Base-by-base conservation (phyloP, 2,329 filamentous ascomycete species). In the Fusarium sp. region DNA sequence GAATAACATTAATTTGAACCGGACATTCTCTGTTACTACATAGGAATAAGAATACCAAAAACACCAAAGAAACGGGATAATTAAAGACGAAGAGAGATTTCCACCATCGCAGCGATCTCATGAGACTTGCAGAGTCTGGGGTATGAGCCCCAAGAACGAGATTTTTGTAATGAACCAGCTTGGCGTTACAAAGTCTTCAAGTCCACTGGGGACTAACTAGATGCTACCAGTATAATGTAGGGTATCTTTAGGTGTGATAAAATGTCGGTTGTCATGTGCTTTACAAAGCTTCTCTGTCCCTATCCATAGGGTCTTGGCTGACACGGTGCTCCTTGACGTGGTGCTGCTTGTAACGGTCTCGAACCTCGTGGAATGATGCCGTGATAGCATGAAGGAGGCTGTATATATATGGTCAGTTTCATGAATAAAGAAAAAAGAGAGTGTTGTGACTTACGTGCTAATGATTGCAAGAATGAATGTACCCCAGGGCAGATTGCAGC, bases 391-490 rank as follows among this genome's bases (percentile, higher is more conserved):
- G 62, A 1, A 65, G 21, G 1, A 65, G 3, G 17, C 62, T 65
- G 10, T 3, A 5, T 6, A 6, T 12, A 12, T 8, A 0, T 19
- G 4, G 3, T 63, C 21, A 64, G 34, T 9, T 5, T 7, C 4
- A 4, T 6, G n/a, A 10, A 7, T 3, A 15, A 3, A 8, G 8
- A 3, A 6, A 11, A 4, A 3, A 6, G 14, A 12, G 10, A 4
- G 14, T 36, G 6, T 14, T 3, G 17, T 30, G 1, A 65, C 62
- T 55, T 61, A 56, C 62, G 62, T 65, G 62, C 62, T 65, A 7
- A 65, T 21, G 9, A 65, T 65, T 4, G 62, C 62, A 2, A 65
- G 28, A 20, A 65, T 47, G 14, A 65, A 65, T 14, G 62, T 65
- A 1, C 62, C 62, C 62, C 62, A 65, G 1, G 62, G 61, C 3